phyloP scores from a whole-genome alignment of 768 basidiomycete species.

The Leccinum boreale region DNA sequence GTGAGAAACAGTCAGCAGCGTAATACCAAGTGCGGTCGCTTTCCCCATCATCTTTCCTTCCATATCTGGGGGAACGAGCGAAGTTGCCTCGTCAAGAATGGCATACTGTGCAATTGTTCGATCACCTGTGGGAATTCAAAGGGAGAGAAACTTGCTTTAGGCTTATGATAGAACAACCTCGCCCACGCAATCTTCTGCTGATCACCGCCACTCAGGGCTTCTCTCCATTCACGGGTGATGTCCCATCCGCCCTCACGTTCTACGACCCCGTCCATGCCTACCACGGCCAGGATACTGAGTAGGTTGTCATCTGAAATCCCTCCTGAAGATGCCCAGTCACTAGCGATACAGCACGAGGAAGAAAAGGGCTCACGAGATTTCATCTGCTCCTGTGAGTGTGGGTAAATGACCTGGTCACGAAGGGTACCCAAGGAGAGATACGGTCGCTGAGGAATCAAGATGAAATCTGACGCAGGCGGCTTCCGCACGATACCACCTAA shows the following conservation, averaged over 20 bases:
- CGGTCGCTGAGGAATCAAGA: slow-evolving; percentile 93
- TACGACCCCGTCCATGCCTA: slow-evolving; percentile 84
- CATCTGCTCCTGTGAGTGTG: slow-evolving; percentile 82
- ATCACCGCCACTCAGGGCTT: slow-evolving; percentile 90
- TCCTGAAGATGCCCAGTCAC: slow-evolving; percentile 37
- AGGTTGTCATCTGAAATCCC: slow-evolving; percentile 76
- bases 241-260: slow-evolving; percentile 98
- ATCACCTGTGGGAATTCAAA: background rate
- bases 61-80: slow-evolving; percentile 87
- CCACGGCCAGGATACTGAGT: slow-evolving; percentile 62
- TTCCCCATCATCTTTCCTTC: slow-evolving; percentile 95
- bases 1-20: slow-evolving; percentile 92
- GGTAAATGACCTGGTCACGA: slow-evolving; percentile 95
- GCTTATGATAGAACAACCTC: slow-evolving; percentile 90
- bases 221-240: slow-evolving; percentile 85
- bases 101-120: slow-evolving; percentile 64
- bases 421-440: slow-evolving; percentile 93
- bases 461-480: slow-evolving; percentile 84
- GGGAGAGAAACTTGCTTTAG: slow-evolving; percentile 56
- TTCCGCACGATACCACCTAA: slow-evolving; percentile 77
- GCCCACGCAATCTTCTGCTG: slow-evolving; percentile 99
- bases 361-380: slow-evolving; percentile 50
- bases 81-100: slow-evolving; percentile 95
- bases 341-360: background rate
- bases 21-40: slow-evolving; percentile 84